Conservation (phyloP, 306 rosid genomes). For the Castanea crenata region DNA sequence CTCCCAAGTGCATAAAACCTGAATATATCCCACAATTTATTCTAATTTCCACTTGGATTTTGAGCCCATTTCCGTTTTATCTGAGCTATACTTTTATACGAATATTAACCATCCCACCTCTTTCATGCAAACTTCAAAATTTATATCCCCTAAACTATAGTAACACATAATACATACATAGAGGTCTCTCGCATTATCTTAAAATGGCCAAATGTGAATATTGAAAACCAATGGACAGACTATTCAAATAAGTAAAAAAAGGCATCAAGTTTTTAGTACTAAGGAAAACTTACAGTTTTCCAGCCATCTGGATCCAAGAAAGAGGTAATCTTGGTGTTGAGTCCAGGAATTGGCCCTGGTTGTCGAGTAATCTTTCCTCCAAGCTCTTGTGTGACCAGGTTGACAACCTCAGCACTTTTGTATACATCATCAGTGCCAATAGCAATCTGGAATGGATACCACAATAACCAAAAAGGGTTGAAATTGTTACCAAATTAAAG, state of each 20-base stretch:
- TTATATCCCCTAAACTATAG: neutral
- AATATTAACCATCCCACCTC: neutral
- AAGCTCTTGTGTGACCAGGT: slow-evolving; percentile 67
- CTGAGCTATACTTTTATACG: neutral
- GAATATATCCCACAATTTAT: neutral
- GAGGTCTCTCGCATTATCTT: neutral
- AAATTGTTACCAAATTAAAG: slow-evolving; percentile 7
- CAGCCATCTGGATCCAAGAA: slow-evolving; percentile 98
- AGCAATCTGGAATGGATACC: slow-evolving; percentile 58
- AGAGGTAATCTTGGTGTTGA: slow-evolving; percentile 81
- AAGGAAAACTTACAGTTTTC: slow-evolving; percentile 78
- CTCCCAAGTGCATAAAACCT: neutral
- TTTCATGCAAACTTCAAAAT: neutral
- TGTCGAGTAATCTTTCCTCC: slow-evolving; percentile 95
- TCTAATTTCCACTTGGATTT: neutral
- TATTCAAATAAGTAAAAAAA: neutral
- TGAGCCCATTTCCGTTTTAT: neutral
- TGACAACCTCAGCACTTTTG: slow-evolving; percentile 86
- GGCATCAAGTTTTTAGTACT: neutral
- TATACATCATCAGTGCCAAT: slow-evolving; percentile 90
- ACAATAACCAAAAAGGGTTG: slow-evolving; percentile 7
- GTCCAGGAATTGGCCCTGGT: slow-evolving; percentile 85
- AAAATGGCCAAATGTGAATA: neutral
- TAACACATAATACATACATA: neutral
- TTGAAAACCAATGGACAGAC: neutral